These are phyloP conservation scores for Kluyveromyces sp. DNA, from an alignment of 1,139 yeast genomes.

Conservation along the genomic window DNA sequence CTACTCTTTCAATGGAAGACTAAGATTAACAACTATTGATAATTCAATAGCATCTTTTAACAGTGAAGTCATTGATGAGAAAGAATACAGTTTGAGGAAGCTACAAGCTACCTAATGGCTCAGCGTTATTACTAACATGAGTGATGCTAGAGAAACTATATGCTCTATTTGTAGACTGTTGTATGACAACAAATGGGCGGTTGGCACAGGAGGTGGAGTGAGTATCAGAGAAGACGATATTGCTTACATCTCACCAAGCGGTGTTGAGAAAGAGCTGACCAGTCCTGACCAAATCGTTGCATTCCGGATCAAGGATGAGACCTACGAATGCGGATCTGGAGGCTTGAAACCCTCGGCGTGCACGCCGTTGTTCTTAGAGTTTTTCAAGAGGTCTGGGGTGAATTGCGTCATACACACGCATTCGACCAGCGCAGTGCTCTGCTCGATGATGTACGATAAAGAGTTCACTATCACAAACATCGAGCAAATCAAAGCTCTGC, in stretches of 20 bases:
- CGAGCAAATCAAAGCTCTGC: slow-evolving; percentile 91
- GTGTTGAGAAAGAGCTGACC: slow-evolving; percentile 89
- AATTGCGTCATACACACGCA: slow-evolving; percentile 96
- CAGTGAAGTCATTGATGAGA: too few relatives aligned
- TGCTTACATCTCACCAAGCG: slow-evolving; percentile 82
- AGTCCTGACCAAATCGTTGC: slow-evolving; percentile 78
- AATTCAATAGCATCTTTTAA: background rate
- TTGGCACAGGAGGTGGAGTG: slow-evolving; percentile 96
- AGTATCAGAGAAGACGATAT: slow-evolving; percentile 57
- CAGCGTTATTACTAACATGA: too few relatives aligned
- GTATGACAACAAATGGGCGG: slow-evolving; percentile 82
- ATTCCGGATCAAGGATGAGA: slow-evolving; percentile 49
- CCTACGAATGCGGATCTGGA: slow-evolving; percentile 55
- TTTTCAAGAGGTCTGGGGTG: slow-evolving; percentile 49
- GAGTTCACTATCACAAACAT: slow-evolving; percentile 73
- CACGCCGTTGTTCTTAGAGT: slow-evolving; percentile 78
- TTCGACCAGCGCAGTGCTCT: slow-evolving; percentile 81
- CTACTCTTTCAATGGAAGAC: too few relatives aligned
- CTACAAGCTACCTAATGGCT: too few relatives aligned
- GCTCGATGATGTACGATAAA: slow-evolving; percentile 59
- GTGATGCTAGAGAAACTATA: slow-evolving; percentile 72
- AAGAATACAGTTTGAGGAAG: too few relatives aligned
- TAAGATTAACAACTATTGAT: background rate
- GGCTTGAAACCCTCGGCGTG: slow-evolving; percentile 84
- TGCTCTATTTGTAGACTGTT: slow-evolving; percentile 75